Conservation (phyloP, 2,329 filamentous ascomycete species). For the Cladophialophora bantiana region DNA sequence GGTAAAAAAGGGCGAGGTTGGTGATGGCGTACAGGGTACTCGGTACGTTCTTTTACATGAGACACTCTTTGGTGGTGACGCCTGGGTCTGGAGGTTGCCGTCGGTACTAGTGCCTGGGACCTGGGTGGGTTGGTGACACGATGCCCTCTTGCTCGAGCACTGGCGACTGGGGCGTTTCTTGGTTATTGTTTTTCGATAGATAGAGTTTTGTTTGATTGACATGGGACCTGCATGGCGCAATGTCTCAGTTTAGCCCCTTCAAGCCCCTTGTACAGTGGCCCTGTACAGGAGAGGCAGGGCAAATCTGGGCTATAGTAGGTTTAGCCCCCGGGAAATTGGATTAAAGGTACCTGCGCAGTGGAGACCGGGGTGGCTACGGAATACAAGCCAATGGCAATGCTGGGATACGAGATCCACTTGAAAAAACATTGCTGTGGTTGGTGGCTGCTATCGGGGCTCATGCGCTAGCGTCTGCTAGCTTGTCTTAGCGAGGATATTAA, state of each 20-base stretch:
- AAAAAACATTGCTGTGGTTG: background rate
- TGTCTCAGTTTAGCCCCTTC: slow-evolving; percentile 37
- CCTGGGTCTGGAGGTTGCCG: slow-evolving; percentile 11
- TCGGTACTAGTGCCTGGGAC: slow-evolving; percentile 9
- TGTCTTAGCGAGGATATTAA: slow-evolving; percentile 32
- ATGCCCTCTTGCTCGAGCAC: background rate
- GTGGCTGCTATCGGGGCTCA: background rate
- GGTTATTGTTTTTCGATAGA: slow-evolving; percentile 11
- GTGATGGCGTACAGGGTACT: slow-evolving; percentile 12
- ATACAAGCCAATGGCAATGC: slow-evolving; percentile 11
- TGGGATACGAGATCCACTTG: background rate
- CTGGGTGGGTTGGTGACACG: slow-evolving; percentile 26
- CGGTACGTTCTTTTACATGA: slow-evolving; percentile 13
- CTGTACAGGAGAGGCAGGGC: slow-evolving; percentile 14
- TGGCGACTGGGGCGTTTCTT: background rate
- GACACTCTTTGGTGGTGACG: slow-evolving; percentile 12
- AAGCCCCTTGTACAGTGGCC: slow-evolving; percentile 20
- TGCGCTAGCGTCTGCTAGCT: slow-evolving; percentile 3
- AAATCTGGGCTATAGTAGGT: slow-evolving; percentile 15
- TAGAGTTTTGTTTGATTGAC: slow-evolving; percentile 16
- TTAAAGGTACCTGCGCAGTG: slow-evolving; percentile 18
- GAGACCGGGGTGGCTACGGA: slow-evolving; percentile 21
- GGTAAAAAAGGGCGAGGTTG: slow-evolving; percentile 28
- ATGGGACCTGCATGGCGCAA: slow-evolving; percentile 21
- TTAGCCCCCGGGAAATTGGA: slow-evolving; percentile 25